These are phyloP conservation scores for Coemansia javaensis DNA, from an alignment of 192 early-diverging fungal genomes.

Conservation along the genomic window DNA sequence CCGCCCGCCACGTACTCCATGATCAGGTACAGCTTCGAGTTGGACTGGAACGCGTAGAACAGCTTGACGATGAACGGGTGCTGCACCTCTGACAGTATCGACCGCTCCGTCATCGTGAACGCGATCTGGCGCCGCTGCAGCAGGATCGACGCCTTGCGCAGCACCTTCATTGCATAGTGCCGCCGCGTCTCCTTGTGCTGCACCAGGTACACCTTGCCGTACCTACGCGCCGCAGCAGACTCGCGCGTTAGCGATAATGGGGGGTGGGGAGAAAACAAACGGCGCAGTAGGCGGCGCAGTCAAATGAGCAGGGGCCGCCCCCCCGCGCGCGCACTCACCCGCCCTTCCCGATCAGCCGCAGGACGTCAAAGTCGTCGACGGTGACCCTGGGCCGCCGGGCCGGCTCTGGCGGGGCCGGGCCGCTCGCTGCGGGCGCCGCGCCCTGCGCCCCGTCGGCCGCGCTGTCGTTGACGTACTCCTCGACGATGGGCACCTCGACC, in stretches of 20 bases:
- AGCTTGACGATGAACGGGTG: conserved; percentile 94
- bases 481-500: conserved; percentile 45
- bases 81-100: conserved; percentile 76
- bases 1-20: conserved; percentile 89
- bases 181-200: conserved; percentile 56
- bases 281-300: conserved; percentile 21
- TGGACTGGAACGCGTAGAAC: conserved; percentile 89
- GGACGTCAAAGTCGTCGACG: conserved; percentile 56
- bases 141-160: conserved; percentile 82
- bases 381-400: conserved; percentile 14
- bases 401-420: background rate
- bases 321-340: conserved; percentile 22
- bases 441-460: background rate
- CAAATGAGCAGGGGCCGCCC: conserved; percentile 1
- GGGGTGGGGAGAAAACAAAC: background rate
- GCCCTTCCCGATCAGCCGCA: conserved; percentile 65
- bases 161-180: conserved; percentile 89
- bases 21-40: conserved; percentile 80
- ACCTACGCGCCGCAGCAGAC: conserved; percentile 27
- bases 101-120: conserved; percentile 82
- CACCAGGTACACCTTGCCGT: conserved; percentile 83
- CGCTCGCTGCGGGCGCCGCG: background rate
- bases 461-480: conserved; percentile 41
- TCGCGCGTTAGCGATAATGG: no score
- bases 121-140: conserved; percentile 74